Evolutionary conservation across 2,329 filamentous ascomycete species (phyloP).

Genomic region (Pezicula radicicola): DNA sequence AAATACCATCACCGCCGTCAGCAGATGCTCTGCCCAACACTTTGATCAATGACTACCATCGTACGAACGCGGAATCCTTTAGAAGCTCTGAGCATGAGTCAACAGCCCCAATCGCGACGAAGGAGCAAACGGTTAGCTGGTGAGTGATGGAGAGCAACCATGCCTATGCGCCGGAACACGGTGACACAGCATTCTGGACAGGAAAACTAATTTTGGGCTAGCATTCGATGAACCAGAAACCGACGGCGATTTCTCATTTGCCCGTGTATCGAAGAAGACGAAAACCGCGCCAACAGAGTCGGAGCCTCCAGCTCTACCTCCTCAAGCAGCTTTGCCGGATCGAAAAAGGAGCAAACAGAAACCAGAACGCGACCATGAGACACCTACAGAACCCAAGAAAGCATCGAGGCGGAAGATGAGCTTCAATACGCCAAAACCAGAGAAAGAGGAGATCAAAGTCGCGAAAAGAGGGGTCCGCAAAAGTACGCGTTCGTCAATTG

Average conservation of each 20-base stretch:
- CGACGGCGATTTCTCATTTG: conserved; percentile 75
- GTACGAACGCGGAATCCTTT: conserved; percentile 61
- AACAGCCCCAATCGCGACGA: conserved; percentile 53
- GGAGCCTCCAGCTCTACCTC: conserved; percentile 37
- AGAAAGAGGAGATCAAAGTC: conserved; percentile 30
- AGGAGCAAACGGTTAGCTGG: conserved; percentile 61
- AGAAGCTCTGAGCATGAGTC: conserved; percentile 67
- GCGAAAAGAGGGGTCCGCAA: conserved; percentile 39
- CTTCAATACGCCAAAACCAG: conserved; percentile 29
- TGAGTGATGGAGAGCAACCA: conserved; percentile 35
- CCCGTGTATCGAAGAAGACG: conserved; percentile 61
- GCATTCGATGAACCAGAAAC: conserved; percentile 71
- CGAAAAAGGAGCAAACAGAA: conserved; percentile 32
- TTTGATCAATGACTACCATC: conserved; percentile 66
- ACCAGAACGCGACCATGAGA: conserved; percentile 33
- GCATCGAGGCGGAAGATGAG: conserved; percentile 27
- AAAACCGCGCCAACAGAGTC: conserved; percentile 51
- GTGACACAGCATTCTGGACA: background rate
- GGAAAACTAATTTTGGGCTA: conserved; percentile 17
- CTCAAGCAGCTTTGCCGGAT: conserved; percentile 30
- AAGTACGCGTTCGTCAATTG: conserved; percentile 42
- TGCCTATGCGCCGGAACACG: conserved; percentile 7
- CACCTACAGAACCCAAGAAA: conserved; percentile 37
- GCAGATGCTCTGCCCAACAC: conserved; percentile 23
- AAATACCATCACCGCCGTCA: conserved; percentile 4